These are phyloP conservation scores for Tephrocybe sp. DNA, from an alignment of 768 basidiomycete genomes.

Conservation along the genomic window DNA sequence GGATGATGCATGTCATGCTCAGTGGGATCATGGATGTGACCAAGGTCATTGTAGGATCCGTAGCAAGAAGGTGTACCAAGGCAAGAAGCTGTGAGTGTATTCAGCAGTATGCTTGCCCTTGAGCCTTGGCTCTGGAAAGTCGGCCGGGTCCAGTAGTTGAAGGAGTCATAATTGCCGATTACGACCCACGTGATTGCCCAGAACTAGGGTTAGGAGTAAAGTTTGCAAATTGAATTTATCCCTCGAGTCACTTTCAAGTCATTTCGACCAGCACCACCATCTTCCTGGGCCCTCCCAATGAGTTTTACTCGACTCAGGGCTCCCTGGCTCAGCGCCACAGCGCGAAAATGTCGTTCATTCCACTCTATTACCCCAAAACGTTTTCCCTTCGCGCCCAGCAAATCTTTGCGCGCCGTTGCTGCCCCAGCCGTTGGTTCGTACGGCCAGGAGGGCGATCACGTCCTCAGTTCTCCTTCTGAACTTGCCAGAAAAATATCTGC, in stretches of 20 bases:
- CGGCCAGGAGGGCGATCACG: conserved; percentile 64
- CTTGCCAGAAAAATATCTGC: conserved; percentile 92
- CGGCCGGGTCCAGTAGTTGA: conserved; percentile 3
- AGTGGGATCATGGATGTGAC: no score
- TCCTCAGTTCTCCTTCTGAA: conserved; percentile 92
- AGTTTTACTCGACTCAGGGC: conserved; percentile 41
- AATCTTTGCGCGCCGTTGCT: conserved; percentile 61
- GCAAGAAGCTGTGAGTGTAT: no score
- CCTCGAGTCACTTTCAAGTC: conserved; percentile 18
- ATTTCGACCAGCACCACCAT: conserved; percentile 9
- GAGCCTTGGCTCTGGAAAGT: no score
- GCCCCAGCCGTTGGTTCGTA: conserved; percentile 75
- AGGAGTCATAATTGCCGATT: conserved; percentile 7
- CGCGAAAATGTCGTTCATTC: conserved; percentile 44
- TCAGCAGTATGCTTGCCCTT: not conserved
- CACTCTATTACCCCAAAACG: conserved; percentile 38
- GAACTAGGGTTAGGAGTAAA: conserved; percentile 12
- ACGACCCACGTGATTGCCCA: conserved; percentile 5
- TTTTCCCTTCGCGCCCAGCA: conserved; percentile 44
- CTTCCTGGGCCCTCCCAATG: conserved; percentile 27
- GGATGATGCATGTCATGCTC: no score
- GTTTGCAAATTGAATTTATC: conserved; percentile 11
- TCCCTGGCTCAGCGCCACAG: conserved; percentile 31
- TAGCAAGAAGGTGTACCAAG: not conserved
- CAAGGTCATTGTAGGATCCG: no score